phyloP scores from a whole-genome alignment of 768 basidiomycete species.

The Lentinula sp. region DNA sequence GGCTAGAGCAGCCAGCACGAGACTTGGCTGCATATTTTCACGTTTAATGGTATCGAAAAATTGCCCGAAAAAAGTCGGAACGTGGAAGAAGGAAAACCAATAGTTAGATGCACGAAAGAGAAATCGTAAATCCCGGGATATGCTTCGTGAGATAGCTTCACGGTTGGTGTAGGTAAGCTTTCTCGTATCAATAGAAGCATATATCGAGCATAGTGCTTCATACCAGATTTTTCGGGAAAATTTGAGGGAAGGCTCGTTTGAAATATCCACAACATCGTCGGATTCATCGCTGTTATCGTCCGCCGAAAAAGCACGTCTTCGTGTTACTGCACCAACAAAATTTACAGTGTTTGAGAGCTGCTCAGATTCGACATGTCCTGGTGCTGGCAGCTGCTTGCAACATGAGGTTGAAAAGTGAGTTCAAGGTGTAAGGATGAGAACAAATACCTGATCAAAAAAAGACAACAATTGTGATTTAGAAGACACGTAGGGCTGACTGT shows the following conservation, averaged over 20 bases:
- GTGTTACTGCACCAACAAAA: not conserved
- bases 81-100: slow-evolving; percentile 71
- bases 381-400: not conserved
- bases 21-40: slow-evolving; percentile 58
- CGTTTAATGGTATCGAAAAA: slow-evolving; percentile 51
- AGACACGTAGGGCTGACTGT: not conserved
- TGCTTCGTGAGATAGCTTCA: slow-evolving; percentile 34
- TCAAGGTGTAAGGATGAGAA: not conserved
- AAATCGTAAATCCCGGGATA: slow-evolving; percentile 55
- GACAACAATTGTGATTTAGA: not conserved
- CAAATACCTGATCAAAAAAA: not conserved
- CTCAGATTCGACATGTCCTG: not conserved
- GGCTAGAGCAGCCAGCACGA: slow-evolving; percentile 57
- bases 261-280: slow-evolving; percentile 25
- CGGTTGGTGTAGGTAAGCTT: slow-evolving; percentile 34
- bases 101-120: slow-evolving; percentile 60
- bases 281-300: slow-evolving; percentile 20
- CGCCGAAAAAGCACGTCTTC: slow-evolving; percentile 2
- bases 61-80: slow-evolving; percentile 59
- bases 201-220: slow-evolving; percentile 61
- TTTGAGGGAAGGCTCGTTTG: slow-evolving; percentile 52
- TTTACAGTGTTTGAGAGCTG: not conserved
- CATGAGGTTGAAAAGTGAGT: not conserved
- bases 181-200: slow-evolving; percentile 27
- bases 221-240: slow-evolving; percentile 76